Conservation (phyloP, 2,329 filamentous ascomycete species). For the Cladobotryum mycophilum region DNA sequence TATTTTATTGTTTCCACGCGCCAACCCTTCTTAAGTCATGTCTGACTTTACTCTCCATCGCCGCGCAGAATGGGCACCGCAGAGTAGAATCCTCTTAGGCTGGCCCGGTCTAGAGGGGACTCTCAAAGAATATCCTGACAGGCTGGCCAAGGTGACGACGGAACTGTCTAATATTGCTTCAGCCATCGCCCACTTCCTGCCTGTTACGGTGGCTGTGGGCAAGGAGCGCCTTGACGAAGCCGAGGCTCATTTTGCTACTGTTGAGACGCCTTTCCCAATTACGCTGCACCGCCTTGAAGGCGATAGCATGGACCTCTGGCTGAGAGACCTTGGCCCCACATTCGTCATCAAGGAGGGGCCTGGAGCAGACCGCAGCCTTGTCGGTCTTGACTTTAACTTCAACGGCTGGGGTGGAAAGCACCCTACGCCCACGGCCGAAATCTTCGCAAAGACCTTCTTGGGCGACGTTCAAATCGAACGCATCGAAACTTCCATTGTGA, state of each 20-base stretch:
- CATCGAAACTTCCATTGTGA: constrained; percentile 9
- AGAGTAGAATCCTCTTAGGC: constrained; percentile 10
- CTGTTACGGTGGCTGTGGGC: constrained; percentile 18
- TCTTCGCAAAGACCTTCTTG: constrained; percentile 13
- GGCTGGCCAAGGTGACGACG: constrained; percentile 9
- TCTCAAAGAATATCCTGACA: constrained; percentile 3
- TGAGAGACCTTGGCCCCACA: constrained; percentile 22
- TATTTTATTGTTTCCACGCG: not conserved
- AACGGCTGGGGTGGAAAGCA: constrained; percentile 24
- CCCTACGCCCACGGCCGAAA: constrained; percentile 6
- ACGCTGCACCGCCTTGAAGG: constrained; percentile 7
- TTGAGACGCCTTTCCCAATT: constrained; percentile 8
- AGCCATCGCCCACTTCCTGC: constrained; percentile 21
- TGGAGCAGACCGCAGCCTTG: not conserved
- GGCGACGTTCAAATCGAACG: not conserved
- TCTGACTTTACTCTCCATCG: constrained; percentile 6
- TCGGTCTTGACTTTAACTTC: constrained; percentile 21
- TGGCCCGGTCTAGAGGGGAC: constrained; percentile 8
- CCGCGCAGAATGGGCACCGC: constrained; percentile 13
- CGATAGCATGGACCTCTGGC: constrained; percentile 20
- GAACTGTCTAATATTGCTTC: constrained; percentile 21
- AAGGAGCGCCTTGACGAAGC: constrained; percentile 12
- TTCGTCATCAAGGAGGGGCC: constrained; percentile 13
- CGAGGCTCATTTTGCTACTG: constrained; percentile 3
- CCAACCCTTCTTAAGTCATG: not conserved